A percentile compares a stretch with the other conserved stretches of the same genome.
Conservation (phyloP, 148 eudicot species). For the Vaccinium darrowii region DNA sequence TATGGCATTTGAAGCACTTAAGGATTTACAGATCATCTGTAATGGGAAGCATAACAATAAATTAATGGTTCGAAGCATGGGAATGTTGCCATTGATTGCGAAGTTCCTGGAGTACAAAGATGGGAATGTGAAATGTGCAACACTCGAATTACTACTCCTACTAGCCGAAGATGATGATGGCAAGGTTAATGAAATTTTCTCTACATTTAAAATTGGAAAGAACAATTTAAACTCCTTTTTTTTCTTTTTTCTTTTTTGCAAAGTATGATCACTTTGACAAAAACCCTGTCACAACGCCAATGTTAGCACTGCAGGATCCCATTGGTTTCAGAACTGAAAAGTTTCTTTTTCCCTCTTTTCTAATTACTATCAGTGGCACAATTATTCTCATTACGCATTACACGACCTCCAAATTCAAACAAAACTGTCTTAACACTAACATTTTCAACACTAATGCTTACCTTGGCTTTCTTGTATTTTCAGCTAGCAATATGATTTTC, state of each 20-base stretch:
- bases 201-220: background rate
- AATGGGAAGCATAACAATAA: constrained; percentile 36
- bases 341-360: background rate
- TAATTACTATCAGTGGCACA: background rate
- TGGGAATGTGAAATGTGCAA: constrained; percentile 46
- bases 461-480: background rate
- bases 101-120: constrained; percentile 55
- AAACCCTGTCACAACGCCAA: background rate
- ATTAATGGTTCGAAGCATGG: constrained; percentile 41
- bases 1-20: constrained; percentile 61
- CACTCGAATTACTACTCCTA: constrained; percentile 48
- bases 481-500: background rate
- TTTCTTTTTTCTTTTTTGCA: background rate
- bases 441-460: background rate
- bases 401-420: background rate
- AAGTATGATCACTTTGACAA: background rate
- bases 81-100: constrained; percentile 60
- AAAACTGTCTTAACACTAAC: background rate
- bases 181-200: constrained; percentile 38
- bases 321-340: background rate
- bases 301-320: background rate
- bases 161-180: constrained; percentile 54
- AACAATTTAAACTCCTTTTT: background rate
- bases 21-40: constrained; percentile 51
- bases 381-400: background rate